phyloP scores from a whole-genome alignment of 306 rosid species.

The Purshia tridentata region DNA sequence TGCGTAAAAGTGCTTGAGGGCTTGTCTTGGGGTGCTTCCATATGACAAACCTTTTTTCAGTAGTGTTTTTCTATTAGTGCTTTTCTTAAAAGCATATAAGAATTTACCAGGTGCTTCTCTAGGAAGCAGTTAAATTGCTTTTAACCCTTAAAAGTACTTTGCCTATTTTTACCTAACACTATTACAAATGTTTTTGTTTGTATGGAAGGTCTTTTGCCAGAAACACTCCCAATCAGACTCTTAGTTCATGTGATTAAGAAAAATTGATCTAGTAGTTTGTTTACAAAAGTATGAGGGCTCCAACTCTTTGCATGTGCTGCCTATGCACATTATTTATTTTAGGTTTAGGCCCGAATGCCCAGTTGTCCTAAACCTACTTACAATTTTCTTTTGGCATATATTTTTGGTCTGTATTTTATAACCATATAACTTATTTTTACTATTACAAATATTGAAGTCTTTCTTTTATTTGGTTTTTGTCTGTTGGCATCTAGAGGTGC shows the following conservation, averaged over 20 bases:
- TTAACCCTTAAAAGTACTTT: no score
- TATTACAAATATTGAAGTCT: not conserved
- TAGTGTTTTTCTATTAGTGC: no score
- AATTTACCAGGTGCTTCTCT: no score
- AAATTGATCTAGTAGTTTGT: not conserved
- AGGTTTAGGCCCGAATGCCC: not conserved
- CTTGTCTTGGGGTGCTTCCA: no score
- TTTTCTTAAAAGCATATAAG: no score
- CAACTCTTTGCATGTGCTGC: not conserved
- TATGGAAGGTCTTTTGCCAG: no score
- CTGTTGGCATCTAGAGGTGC: not conserved
- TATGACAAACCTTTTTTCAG: no score
- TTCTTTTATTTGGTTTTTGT: not conserved
- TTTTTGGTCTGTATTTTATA: not conserved
- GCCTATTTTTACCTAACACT: no score
- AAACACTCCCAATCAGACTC: no score
- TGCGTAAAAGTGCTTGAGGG: no score
- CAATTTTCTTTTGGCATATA: not conserved
- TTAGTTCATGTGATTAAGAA: not conserved
- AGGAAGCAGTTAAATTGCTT: no score
- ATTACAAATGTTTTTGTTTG: no score
- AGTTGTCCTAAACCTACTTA: not conserved
- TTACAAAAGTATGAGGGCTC: not conserved
- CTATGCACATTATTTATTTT: not conserved
- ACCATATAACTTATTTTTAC: not conserved